These are phyloP conservation scores for Lactifluus hygrophoroides DNA, from an alignment of 768 basidiomycete genomes.

Conservation along the genomic window DNA sequence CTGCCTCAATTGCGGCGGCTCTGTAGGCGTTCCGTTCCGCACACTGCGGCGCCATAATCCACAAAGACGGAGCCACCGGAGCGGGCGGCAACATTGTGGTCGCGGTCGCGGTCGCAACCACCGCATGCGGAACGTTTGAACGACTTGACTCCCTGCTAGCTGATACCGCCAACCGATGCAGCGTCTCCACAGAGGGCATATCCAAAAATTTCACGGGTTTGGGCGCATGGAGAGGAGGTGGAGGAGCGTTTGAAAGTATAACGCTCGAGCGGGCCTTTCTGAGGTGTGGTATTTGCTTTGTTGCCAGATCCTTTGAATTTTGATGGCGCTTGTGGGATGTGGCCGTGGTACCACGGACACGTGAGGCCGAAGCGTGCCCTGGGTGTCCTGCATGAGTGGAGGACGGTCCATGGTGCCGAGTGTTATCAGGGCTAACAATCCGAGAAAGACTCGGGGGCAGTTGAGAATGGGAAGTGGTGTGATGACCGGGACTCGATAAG, in stretches of 20 bases:
- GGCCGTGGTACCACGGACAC: not conserved
- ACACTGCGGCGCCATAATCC: not conserved
- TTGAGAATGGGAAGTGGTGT: not conserved
- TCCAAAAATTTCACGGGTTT: not conserved
- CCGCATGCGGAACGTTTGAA: not conserved
- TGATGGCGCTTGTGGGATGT: not conserved
- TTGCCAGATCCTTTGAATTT: not conserved
- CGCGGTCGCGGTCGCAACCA: not conserved
- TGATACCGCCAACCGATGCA: not conserved
- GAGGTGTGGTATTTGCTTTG: not conserved
- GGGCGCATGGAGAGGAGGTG: constrained; percentile 2
- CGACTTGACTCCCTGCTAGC: not conserved
- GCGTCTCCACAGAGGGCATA: not conserved
- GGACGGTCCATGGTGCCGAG: not conserved
- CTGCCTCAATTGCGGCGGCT: not conserved
- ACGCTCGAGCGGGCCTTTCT: constrained; percentile 11
- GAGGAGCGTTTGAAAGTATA: not conserved
- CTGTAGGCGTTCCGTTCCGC: not conserved
- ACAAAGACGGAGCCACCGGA: constrained; percentile 2
- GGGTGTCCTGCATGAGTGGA: not conserved
- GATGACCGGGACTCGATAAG: not conserved
- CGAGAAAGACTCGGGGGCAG: not conserved
- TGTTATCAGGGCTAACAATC: not conserved
- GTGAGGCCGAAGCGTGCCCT: not conserved
- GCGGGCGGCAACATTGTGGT: not conserved